Evolutionary conservation across 1,284 basidiomycete species (phyloP).

Genomic region (Cutaneotrichosporon sp.): DNA sequence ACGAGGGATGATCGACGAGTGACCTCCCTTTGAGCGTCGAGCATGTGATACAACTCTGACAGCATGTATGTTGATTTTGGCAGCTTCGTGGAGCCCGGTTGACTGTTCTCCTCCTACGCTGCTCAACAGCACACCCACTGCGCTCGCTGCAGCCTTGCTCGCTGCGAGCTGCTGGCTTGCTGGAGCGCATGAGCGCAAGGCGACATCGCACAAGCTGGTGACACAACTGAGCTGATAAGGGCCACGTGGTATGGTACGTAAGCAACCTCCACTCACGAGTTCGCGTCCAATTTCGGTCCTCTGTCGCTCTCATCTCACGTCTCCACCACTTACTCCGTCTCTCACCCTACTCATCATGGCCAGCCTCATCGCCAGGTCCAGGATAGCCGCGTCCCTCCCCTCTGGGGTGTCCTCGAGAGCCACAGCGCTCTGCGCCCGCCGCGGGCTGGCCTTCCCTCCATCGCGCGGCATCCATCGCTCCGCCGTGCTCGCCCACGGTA

Average conservation of each 20-base stretch:
- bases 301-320: background rate
- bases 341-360: background rate
- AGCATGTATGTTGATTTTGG: too few species aligned
- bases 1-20: too few species aligned
- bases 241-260: background rate
- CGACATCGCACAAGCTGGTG: background rate
- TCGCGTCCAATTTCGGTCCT: background rate
- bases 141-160: too few species aligned
- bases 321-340: background rate
- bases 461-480: slow-evolving; percentile 6
- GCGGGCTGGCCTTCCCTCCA: background rate
- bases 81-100: too few species aligned
- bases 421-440: background rate
- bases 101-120: too few species aligned
- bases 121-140: too few species aligned
- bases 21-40: too few species aligned
- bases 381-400: background rate
- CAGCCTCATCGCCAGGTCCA: background rate
- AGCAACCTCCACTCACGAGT: background rate
- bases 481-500: slow-evolving; percentile 31
- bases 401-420: background rate
- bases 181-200: background rate
- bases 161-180: background rate
- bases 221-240: background rate
- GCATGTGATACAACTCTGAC: too few species aligned